phyloP scores from a whole-genome alignment of 768 basidiomycete genomes.

The Boletellus emodensis region DNA sequence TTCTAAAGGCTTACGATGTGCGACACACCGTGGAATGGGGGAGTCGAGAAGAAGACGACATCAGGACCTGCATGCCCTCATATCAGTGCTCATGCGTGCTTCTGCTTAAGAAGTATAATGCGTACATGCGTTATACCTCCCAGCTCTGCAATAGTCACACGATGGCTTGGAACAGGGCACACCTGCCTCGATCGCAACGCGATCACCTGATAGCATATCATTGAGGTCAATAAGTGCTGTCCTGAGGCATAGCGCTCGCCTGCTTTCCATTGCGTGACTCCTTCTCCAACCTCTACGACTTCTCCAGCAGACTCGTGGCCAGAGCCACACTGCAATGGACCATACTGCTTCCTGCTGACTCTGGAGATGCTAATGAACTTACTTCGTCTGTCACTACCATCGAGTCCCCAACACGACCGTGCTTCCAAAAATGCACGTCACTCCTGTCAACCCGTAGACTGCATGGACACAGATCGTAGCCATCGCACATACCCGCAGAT shows the following conservation, averaged over 20 bases:
- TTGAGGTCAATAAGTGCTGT: conserved; percentile 3
- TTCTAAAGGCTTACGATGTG: background rate
- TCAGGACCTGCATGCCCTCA: conserved; percentile 29
- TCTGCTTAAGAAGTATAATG: background rate
- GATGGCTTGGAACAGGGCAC: conserved; percentile 61
- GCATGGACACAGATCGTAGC: background rate
- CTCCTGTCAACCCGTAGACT: conserved; percentile 39
- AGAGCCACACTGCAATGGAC: conserved; percentile 49
- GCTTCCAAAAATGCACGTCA: conserved; percentile 72
- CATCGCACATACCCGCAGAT: conserved; percentile 55
- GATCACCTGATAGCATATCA: conserved; percentile 42
- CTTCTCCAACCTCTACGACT: conserved; percentile 59
- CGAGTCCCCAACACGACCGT: conserved; percentile 63
- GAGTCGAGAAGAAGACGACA: conserved; percentile 66
- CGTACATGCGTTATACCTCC: conserved; percentile 59
- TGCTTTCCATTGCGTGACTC: conserved; percentile 61
- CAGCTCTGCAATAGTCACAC: conserved; percentile 60
- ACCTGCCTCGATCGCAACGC: conserved; percentile 68
- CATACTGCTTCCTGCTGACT: background rate
- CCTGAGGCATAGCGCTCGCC: conserved; percentile 31
- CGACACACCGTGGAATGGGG: conserved; percentile 56
- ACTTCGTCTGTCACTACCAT: conserved; percentile 71
- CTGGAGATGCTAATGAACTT: background rate
- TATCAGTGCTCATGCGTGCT: background rate
- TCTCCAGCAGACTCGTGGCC: conserved; percentile 72